These are phyloP conservation scores for Aspergillus texensis DNA, from an alignment of 2,329 filamentous ascomycete species.

Conservation along the genomic window DNA sequence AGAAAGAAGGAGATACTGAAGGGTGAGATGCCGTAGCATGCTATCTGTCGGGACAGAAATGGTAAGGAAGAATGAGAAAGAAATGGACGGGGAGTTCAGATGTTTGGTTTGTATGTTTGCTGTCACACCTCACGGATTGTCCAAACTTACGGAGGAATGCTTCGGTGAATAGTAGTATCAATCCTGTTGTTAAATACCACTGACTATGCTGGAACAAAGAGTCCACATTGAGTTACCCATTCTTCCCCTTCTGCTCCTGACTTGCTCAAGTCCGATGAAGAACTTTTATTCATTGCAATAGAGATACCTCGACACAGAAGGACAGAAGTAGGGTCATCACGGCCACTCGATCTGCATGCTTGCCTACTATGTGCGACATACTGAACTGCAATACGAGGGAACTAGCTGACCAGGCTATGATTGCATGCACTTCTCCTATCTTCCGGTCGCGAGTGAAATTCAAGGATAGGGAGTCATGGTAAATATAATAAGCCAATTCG, in stretches of 20 bases:
- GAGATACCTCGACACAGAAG: not conserved
- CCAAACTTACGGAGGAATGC: not conserved
- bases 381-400: not conserved
- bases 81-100: too few species aligned
- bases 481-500: not conserved
- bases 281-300: not conserved
- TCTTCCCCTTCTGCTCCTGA: not conserved
- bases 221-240: not conserved
- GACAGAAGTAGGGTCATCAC: not conserved
- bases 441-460: not conserved
- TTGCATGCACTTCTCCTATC: not conserved
- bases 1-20: not conserved
- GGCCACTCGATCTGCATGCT: not conserved
- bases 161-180: not conserved
- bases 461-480: not conserved
- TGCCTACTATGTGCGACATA: not conserved
- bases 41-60: not conserved
- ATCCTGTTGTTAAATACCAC: not conserved
- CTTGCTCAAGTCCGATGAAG: not conserved
- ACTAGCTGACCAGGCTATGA: not conserved
- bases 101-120: not conserved
- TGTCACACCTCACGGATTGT: not conserved
- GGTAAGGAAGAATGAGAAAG: too few species aligned
- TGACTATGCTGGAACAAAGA: not conserved
- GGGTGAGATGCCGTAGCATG: not conserved